Base-by-base conservation (phyloP, 169 alveolate genomes). In the Babesia gibsoni region DNA sequence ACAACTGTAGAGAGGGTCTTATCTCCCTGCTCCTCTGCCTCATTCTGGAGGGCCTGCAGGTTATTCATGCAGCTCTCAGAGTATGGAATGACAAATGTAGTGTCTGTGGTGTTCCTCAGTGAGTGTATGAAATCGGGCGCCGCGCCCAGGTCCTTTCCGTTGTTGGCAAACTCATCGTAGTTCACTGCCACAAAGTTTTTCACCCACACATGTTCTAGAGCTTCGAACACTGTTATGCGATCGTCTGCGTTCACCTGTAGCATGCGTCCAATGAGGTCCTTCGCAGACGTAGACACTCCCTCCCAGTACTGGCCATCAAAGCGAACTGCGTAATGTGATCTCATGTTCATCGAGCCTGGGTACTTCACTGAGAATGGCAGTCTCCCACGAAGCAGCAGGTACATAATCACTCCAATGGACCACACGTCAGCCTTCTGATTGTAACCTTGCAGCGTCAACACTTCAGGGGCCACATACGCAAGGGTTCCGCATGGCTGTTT, bases 391-490 rank as follows among this genome's bases (percentile, higher is more conserved):
- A 93, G 66, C 6, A 93, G 84, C 52, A 93, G 61, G 53, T 90
- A 93, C 91, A 92, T 89, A n/a, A 93, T 87, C 27, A 93, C 95
- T 16, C 97, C 97, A 0, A 93, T 84, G n/a, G 96, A 91, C 97
- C 97, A 93, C 20, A 91, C 92, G 63, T 93, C 97, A 35, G 85
- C 94, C 73, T 91, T 89, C 41, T 91, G 96, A 69, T 91, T 90
- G 77, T 91, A 91, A 14, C 96, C 96, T 57, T 93, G 91, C 48
- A 90, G 72, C 32, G 96, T 90, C 50, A 93, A 73, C 45, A 93
- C 97, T 64, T 93, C 97, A 3, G 97, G 97, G 2, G 97, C 97
- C 39, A 92, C 96, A 54, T 93, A 93, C 52, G 95, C 94, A 29
- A 93, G 90, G 6, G 97, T 93, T 14, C 97, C 97, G 65, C 96